Base-by-base conservation (phyloP, 768 basidiomycete genomes). In the Boletus bicolor region DNA sequence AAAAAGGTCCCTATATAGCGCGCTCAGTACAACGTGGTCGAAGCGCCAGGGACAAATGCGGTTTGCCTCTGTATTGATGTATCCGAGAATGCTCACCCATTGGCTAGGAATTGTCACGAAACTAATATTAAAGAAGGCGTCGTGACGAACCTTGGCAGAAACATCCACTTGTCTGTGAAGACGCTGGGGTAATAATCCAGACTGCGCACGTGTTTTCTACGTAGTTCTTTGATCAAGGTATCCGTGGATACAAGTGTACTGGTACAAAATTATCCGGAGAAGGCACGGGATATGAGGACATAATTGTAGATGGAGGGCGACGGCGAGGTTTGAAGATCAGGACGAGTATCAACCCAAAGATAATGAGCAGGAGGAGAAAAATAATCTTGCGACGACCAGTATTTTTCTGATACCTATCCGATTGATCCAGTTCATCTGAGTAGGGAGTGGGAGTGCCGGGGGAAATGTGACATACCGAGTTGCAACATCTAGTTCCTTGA, bases 371-470 rank as follows among this genome's bases (percentile, higher is more conserved):
- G 39, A 99, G 81, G 45, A 98, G 80, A 68, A 98, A 89, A 54
- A 99, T 98, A 72, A 93, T 93, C 70, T 89, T 87, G 73, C 96
- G 82, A 66, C 92, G 82, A 41, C 96, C 94, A 2, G 95, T 93
- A 66, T 89, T 93, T 67, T 87, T 87, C 75, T 99, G 97, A 74
- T 98, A 96, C 60, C 92, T 93, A 69, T 47, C 37, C 45, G 38
- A 53, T 28, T 4, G 39, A 34, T 55, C 52, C 19, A 52, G 34
- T 39, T 15, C 35, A 28, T 41, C 32, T 14, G 37, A 42, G 17
- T 35, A 19, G 15, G 21, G 47, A 8, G 35, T 10, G 3, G 24
- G 44, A 45, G 35, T 19, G 41, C 49, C 7, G 30, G 9, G 24
- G 10, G 14, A 28, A 56, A 63, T 38, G 49, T 28, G 26, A 76